Conservation (phyloP, 331 rosid species). For the Phaseolus coccineus region DNA sequence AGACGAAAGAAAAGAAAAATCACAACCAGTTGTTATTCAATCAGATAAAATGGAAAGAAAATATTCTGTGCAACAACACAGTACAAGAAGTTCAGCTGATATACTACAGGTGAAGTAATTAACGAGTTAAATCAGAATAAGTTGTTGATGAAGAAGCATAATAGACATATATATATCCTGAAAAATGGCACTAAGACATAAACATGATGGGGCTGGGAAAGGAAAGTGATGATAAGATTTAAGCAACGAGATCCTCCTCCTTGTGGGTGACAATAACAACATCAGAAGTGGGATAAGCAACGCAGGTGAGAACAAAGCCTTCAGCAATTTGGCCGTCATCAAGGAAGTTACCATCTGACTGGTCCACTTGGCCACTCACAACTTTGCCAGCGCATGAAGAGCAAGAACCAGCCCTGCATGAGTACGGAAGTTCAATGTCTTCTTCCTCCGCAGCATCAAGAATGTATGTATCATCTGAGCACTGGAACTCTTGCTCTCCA, state of each 20-base stretch:
- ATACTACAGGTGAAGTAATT: conserved; percentile 16
- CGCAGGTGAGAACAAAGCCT: conserved; percentile 85
- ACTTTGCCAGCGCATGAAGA: conserved; percentile 85
- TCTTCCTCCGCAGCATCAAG: conserved; percentile 74
- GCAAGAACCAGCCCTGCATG: conserved; percentile 96
- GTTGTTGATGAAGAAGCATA: conserved; percentile 36
- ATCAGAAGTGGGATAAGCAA: conserved; percentile 70
- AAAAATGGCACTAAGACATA: background rate
- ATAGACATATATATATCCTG: background rate
- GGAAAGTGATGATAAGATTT: conserved; percentile 43
- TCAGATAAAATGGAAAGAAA: background rate
- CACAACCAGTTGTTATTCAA: conserved; percentile 16
- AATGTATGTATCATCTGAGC: conserved; percentile 73
- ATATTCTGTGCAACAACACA: background rate
- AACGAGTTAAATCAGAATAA: background rate
- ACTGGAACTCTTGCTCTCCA: conserved; percentile 58
- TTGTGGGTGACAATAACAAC: conserved; percentile 78
- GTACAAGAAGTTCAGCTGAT: too few species aligned
- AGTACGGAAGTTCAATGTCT: conserved; percentile 82
- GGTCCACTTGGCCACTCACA: conserved; percentile 59
- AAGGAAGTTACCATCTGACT: conserved; percentile 77
- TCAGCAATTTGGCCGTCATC: conserved; percentile 61
- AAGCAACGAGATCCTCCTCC: conserved; percentile 69
- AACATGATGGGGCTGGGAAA: conserved; percentile 9
- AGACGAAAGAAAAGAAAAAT: too few species aligned